Base-by-base conservation (phyloP, 1,139 yeast genomes). In the Suhomyces guaymorum region DNA sequence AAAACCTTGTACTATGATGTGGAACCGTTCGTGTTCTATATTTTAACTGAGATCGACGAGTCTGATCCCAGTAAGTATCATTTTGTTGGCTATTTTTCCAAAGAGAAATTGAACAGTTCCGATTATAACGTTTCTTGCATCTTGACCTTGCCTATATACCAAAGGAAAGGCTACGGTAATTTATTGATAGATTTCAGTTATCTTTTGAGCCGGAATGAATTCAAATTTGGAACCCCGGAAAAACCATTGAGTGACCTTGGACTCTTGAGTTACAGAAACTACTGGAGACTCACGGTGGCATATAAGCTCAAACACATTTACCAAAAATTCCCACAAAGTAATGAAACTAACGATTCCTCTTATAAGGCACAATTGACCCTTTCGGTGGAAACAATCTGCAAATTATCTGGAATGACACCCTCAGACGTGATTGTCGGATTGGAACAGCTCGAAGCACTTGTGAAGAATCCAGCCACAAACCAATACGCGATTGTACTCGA, bases 1-100 rank as follows among this genome's bases (percentile, higher is more conserved):
- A 92, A 92, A 54, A 89, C 97, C 0, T 66, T 92, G 32, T 89
- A 89, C 54, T 89, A 89, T 55, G 97, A 90, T 52, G 97, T 92
- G 24, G 97, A 90, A 53, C 97, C 97, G 1, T 92, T 92, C 51
- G 73, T 86, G 54, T 92, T 92, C 54, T 92, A 92, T 59, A 79
- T 89, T 2, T 63, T 92, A 36, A 85, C 92, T 1, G 94, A 83
- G 49, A 66, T 75, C 19, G 90, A 82, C 49, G 68, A 65, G 7
- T 43, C 49, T 2, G 66, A 66, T 41, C 59, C 63, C 8, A 49
- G 63, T 5, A 77, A 75, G 17, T 84, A 84, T 54, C 89, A 84
- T 55, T 82, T 90, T 59, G 94, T 89, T 22, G 98, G 98, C 0
- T 92, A 92, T 58, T 92, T 92, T 52, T 86, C 96, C 17, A 92